phyloP scores from a whole-genome alignment of 352 stramenopile species.

The Phytophthora nicotianae region DNA sequence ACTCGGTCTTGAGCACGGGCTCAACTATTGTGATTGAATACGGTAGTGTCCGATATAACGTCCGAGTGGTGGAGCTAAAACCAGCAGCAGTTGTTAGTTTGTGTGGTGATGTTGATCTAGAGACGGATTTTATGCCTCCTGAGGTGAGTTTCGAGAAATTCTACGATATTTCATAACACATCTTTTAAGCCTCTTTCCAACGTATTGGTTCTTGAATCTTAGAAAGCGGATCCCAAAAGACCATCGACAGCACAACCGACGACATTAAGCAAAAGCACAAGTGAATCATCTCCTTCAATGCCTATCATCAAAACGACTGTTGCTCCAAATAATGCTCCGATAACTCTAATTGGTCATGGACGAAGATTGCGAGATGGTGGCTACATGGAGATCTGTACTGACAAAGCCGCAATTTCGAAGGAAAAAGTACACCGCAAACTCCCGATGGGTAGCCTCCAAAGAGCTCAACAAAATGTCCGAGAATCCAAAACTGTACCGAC shows the following conservation, averaged over 20 bases:
- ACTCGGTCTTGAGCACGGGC: slow-evolving; percentile 58
- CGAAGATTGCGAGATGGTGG: slow-evolving; percentile 26
- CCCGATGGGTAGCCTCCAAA: slow-evolving; percentile 10
- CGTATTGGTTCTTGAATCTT: not conserved
- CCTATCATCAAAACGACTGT: not conserved
- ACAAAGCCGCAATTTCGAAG: not conserved
- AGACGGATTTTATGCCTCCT: slow-evolving; percentile 59
- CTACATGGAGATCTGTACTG: slow-evolving; percentile 23
- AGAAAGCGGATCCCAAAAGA: slow-evolving; percentile 27
- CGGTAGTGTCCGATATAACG: slow-evolving; percentile 43
- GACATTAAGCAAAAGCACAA: not conserved
- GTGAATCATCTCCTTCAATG: not conserved
- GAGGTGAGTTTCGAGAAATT: slow-evolving; percentile 18
- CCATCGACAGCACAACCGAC: slow-evolving; percentile 10
- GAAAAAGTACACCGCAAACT: slow-evolving; percentile 5
- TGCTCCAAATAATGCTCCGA: not conserved
- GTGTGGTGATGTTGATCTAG: slow-evolving; percentile 69
- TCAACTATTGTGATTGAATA: slow-evolving; percentile 66
- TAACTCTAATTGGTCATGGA: slow-evolving; percentile 2
- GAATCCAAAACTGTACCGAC: slow-evolving; percentile 12
- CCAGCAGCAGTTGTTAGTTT: slow-evolving; percentile 51
- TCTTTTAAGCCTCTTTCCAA: not conserved
- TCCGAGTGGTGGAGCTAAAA: slow-evolving; percentile 61
- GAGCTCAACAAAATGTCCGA: slow-evolving; percentile 29
- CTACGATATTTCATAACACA: not conserved